A percentile compares a stretch with the other conserved stretches of the same genome.
phyloP scores from a whole-genome alignment of 345 rosid genomes.

The Viola odorata region DNA sequence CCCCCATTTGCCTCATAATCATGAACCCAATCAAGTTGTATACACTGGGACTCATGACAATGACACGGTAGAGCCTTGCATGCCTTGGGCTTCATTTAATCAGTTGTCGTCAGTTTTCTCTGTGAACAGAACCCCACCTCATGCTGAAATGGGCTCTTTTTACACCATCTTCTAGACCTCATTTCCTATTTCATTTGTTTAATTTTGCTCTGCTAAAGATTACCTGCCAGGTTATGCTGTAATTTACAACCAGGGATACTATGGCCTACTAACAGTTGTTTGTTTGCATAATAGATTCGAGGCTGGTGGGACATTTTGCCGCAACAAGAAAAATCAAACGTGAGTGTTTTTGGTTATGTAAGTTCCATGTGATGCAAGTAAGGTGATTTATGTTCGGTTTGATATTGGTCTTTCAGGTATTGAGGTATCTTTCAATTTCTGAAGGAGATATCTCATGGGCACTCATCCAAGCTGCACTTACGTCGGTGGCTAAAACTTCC shows the following conservation, averaged over 20 bases:
- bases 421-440: constrained; percentile 50
- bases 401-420: constrained; percentile 40
- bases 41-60: constrained; percentile 99
- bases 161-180: no score
- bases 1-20: constrained; percentile 95
- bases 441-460: constrained; percentile 62
- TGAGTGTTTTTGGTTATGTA: constrained; percentile 27
- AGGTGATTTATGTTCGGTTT: neutral
- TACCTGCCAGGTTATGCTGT: no score
- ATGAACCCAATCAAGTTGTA: constrained; percentile 82
- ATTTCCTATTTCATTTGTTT: no score
- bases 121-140: neutral
- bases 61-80: constrained; percentile 56
- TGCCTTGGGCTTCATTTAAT: neutral
- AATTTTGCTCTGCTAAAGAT: no score
- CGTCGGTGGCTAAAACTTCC: constrained; percentile 73
- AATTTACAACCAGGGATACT: no score
- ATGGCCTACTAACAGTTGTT: constrained; percentile 6
- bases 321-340: constrained; percentile 62
- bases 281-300: constrained; percentile 37
- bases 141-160: no score
- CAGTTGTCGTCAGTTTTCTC: neutral
- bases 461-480: constrained; percentile 51
- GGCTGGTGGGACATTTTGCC: constrained; percentile 83
- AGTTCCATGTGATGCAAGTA: neutral